phyloP scores from a whole-genome alignment of 2,329 filamentous ascomycete genomes.

The Penicillium verrucosum region DNA sequence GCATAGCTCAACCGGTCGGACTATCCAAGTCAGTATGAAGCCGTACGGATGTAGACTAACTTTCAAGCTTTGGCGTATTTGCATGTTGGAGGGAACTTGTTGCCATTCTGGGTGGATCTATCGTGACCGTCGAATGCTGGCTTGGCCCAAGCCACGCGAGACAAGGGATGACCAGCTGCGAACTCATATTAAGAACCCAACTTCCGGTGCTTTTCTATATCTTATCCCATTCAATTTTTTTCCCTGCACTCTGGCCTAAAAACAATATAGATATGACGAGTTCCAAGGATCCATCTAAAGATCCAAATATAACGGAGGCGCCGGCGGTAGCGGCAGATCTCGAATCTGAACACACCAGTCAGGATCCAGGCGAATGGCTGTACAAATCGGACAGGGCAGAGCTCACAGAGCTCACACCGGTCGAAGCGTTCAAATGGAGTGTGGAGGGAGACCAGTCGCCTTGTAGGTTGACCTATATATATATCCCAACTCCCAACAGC shows the following conservation, averaged over 20 bases:
- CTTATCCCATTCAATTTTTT: background rate
- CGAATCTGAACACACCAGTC: conserved; percentile 6
- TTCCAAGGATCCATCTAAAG: background rate
- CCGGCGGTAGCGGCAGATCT: conserved; percentile 1
- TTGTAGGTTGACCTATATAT: conserved; percentile 23
- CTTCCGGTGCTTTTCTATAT: too few species aligned
- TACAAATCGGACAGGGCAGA: conserved; percentile 18
- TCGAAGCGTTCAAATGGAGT: conserved; percentile 38
- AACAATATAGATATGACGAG: background rate
- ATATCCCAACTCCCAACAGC: background rate
- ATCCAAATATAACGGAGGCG: background rate
- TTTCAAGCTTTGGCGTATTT: background rate
- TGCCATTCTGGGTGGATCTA: conserved; percentile 7
- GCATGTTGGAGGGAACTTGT: background rate
- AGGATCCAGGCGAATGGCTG: conserved; percentile 2
- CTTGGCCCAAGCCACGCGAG: background rate
- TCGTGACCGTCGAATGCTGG: background rate
- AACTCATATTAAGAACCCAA: background rate
- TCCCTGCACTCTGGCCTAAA: background rate
- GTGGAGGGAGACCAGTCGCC: conserved; percentile 40
- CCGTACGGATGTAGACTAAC: background rate
- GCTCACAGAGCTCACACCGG: conserved; percentile 32
- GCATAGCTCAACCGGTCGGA: background rate
- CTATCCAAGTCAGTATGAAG: background rate
- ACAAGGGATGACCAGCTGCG: background rate